A percentile compares a stretch with the other conserved stretches of the same genome.
These are phyloP conservation scores for Candida sp. DNA, from an alignment of 1,139 yeast species.

Conservation along the genomic window DNA sequence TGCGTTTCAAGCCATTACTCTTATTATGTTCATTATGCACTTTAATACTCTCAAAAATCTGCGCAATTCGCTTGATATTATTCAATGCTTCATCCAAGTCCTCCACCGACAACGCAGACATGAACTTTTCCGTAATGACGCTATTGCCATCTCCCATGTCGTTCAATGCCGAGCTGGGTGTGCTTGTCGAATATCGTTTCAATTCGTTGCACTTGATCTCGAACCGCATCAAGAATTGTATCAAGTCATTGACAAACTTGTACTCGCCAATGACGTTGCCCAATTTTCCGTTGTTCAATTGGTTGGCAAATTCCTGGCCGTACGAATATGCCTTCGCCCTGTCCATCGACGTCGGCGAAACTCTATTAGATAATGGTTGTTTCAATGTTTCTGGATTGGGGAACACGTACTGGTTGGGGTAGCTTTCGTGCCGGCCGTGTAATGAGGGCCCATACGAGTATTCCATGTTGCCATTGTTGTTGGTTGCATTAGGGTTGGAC, in stretches of 20 bases:
- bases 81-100: conserved; percentile 13
- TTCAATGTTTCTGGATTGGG: conserved; percentile 9
- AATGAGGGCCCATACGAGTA: conserved; percentile 12
- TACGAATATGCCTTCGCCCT: conserved; percentile 4
- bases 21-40: conserved; percentile 5
- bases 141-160: background rate
- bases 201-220: conserved; percentile 13
- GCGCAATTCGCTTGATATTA: conserved; percentile 11
- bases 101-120: conserved; percentile 7
- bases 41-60: conserved; percentile 13
- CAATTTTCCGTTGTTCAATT: background rate
- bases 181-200: conserved; percentile 3
- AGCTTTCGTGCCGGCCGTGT: conserved; percentile 16
- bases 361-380: conserved; percentile 5
- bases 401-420: conserved; percentile 15
- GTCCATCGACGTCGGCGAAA: conserved; percentile 12
- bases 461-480: conserved; percentile 3
- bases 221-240: conserved; percentile 15
- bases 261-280: conserved; percentile 3
- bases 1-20: conserved; percentile 1
- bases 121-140: conserved; percentile 7
- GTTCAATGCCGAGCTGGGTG: background rate
- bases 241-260: conserved; percentile 11
- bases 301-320: conserved; percentile 1
- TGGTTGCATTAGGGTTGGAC: background rate